Conservation (phyloP, 1,284 basidiomycete genomes). For the Boletellus sp. region DNA sequence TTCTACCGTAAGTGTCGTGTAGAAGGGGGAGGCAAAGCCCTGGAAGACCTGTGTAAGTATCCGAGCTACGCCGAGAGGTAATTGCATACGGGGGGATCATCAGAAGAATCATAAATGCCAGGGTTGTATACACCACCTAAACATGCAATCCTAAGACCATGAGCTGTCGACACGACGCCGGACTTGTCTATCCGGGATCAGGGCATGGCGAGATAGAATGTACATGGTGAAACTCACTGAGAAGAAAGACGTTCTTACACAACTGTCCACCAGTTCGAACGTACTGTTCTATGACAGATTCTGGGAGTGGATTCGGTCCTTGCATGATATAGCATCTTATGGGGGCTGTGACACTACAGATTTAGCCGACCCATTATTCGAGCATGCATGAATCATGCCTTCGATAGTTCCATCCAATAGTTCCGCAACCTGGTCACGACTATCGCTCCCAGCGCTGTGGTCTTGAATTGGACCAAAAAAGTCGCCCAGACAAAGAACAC, state of each 20-base stretch:
- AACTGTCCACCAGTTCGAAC: conserved; percentile 74
- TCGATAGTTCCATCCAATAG: conserved; percentile 65
- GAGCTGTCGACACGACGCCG: conserved; percentile 75
- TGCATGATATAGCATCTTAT: conserved; percentile 92
- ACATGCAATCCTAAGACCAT: conserved; percentile 83
- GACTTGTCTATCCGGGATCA: conserved; percentile 66
- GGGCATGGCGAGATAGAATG: not conserved
- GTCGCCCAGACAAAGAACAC: conserved; percentile 85
- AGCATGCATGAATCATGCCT: conserved; percentile 39
- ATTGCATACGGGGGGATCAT: conserved; percentile 54
- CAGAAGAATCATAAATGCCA: conserved; percentile 53
- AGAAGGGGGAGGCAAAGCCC: conserved; percentile 72
- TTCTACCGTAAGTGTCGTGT: conserved; percentile 67
- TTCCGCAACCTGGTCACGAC: conserved; percentile 51
- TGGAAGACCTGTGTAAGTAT: conserved; percentile 26
- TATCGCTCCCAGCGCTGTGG: conserved; percentile 33
- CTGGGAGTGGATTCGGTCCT: conserved; percentile 73
- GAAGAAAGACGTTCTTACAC: conserved; percentile 76
- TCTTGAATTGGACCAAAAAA: conserved; percentile 73
- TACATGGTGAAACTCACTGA: conserved; percentile 55
- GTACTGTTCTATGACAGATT: conserved; percentile 69
- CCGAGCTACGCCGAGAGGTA: conserved; percentile 8
- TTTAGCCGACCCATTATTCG: conserved; percentile 7
- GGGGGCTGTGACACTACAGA: conserved; percentile 52
- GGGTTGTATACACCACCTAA: conserved; percentile 76